A percentile compares a stretch with the other conserved stretches of the same genome.
phyloP scores from a whole-genome alignment of 2,329 filamentous ascomycete genomes.

The Moelleriella libera region DNA sequence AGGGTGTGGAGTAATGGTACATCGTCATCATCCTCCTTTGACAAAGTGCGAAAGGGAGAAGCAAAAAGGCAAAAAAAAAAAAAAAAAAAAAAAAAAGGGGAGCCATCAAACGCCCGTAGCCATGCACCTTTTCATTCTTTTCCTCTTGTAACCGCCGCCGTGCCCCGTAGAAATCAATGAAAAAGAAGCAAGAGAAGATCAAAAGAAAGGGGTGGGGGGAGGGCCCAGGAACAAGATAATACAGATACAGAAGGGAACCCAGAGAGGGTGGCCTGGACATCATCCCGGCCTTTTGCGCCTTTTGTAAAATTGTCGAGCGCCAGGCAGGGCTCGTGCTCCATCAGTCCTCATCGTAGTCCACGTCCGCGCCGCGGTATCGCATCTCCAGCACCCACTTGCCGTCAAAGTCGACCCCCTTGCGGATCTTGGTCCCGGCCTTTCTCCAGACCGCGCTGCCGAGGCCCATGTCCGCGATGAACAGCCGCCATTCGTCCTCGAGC shows the following conservation, averaged over 20 bases:
- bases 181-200: not conserved
- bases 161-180: no score
- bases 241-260: no score
- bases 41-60: not conserved
- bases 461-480: constrained; percentile 79
- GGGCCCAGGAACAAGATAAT: no score
- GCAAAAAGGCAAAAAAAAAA: not conserved
- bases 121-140: not conserved
- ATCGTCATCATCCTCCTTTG: not conserved
- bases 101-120: not conserved
- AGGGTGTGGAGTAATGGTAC: no score
- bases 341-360: constrained; percentile 9
- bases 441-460: constrained; percentile 73
- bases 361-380: constrained; percentile 27
- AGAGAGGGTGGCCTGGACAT: no score
- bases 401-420: constrained; percentile 80
- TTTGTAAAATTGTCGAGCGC: not conserved
- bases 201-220: not conserved
- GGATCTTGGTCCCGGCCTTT: constrained; percentile 66
- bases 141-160: not conserved
- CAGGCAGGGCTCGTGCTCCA: not conserved
- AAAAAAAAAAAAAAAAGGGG: not conserved
- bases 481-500: constrained; percentile 53
- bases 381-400: constrained; percentile 73
- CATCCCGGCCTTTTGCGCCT: not conserved